Conservation (phyloP, 2,329 filamentous ascomycete genomes). For the Botrytis paeoniae region DNA sequence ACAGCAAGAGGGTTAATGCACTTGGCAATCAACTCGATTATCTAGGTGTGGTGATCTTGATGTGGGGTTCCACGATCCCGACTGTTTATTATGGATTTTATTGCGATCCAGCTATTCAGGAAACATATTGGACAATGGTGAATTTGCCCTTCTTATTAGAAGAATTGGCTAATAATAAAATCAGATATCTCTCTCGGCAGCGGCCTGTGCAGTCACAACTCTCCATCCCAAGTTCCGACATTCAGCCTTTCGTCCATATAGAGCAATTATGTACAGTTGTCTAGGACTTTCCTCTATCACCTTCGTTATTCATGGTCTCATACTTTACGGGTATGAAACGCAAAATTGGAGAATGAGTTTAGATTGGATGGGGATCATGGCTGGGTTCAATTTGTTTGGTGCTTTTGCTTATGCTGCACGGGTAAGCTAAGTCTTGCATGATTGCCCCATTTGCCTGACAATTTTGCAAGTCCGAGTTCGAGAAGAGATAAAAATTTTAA, state of each 20-base stretch:
- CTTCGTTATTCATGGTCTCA: slow-evolving; percentile 17
- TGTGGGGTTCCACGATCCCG: slow-evolving; percentile 42
- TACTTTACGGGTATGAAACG: slow-evolving; percentile 39
- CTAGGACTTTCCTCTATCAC: slow-evolving; percentile 8
- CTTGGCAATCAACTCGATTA: slow-evolving; percentile 43
- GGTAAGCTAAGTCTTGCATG: not conserved
- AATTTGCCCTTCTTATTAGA: not conserved
- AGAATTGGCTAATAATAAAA: not conserved
- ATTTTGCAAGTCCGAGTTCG: too few species aligned
- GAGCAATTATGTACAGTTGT: slow-evolving; percentile 12
- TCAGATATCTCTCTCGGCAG: not conserved
- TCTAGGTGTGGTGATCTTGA: slow-evolving; percentile 42
- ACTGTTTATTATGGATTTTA: slow-evolving; percentile 44
- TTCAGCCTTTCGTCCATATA: not conserved
- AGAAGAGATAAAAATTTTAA: not conserved
- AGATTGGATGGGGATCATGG: slow-evolving; percentile 19
- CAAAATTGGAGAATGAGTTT: slow-evolving; percentile 24
- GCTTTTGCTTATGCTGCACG: slow-evolving; percentile 13
- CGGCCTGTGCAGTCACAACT: not conserved
- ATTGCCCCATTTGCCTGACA: too few species aligned
- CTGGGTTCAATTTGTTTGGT: slow-evolving; percentile 19
- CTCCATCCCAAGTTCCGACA: not conserved
- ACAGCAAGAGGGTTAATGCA: slow-evolving; percentile 39
- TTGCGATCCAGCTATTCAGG: slow-evolving; percentile 39
- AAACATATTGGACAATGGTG: slow-evolving; percentile 36